Base-by-base conservation (phyloP, 352 stramenopile genomes). In the Globisporangium acanthophoron region DNA sequence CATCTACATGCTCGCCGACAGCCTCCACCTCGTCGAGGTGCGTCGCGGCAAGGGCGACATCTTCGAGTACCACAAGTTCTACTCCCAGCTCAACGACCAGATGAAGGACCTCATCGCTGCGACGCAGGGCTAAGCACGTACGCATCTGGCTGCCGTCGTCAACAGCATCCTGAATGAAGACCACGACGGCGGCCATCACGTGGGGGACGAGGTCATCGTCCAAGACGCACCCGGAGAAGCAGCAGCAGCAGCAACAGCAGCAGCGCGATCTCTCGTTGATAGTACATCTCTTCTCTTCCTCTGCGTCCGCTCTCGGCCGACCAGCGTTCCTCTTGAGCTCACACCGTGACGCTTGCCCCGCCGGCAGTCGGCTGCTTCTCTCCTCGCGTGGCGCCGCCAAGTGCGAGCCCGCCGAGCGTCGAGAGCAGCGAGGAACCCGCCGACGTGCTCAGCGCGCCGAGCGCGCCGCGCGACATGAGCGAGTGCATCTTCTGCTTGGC, bases 51-150 rank as follows among this genome's bases (percentile, higher is more conserved):
- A 96, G 73, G 88, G 88, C 44, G 87, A 96, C 65, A 93, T 95
- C 59, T 93, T 96, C 52, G 87, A 93, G 72, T 96, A 94, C 72
- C 78, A 92, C 80, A 93, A 94, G 75, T 92, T 94, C 57, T 94
- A 92, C 79, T 87, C 81, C 67, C 83, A 92, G 71, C 70, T 94
- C 61, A 92, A 88, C 66, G 83, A 93, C 61, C 81, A 91, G 66
- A 81, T 94, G 70, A 87, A 91, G 68, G 84, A 93, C 63, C 65
- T 94, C 56, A 94, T 92, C 56, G 62, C 81, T 31, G 66, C 60
- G 18, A 56, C 46, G 37, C 44, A 53, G 24, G 29, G 18, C 7
- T 61, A 45, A n/a, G 21, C 40, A 20, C 11, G 12, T 9, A 15
- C 2, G 9, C 12, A 24, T 5, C 8, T 1, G 16, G 41, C 24